These are phyloP conservation scores for Arthromyces matolae DNA, from an alignment of 768 basidiomycete genomes.

Conservation along the genomic window DNA sequence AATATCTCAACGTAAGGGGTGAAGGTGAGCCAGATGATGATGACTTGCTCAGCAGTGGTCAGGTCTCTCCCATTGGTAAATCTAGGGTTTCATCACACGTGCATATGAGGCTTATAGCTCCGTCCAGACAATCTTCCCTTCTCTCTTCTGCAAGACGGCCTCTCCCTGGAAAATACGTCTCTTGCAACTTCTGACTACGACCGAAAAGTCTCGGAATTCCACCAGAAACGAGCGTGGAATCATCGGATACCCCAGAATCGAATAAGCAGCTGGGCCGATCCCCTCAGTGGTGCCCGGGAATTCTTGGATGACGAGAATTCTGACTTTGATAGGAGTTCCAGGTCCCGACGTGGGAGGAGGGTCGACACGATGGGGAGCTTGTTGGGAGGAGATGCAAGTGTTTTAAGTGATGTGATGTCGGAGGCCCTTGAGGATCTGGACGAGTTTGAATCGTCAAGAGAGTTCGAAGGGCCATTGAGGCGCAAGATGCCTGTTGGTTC, in stretches of 20 bases:
- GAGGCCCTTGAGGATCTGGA: slow-evolving; percentile 9
- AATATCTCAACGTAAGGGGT: neutral
- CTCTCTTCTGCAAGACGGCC: slow-evolving; percentile 17
- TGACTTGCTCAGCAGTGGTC: slow-evolving; percentile 73
- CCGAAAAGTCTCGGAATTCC: slow-evolving; percentile 32
- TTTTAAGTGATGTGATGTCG: slow-evolving; percentile 11
- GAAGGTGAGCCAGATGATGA: slow-evolving; percentile 45
- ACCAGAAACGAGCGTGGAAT: slow-evolving; percentile 39
- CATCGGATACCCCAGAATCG: slow-evolving; percentile 35
- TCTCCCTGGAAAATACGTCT: slow-evolving; percentile 16
- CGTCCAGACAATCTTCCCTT: slow-evolving; percentile 20
- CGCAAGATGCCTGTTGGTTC: slow-evolving; percentile 18
- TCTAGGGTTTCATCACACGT: slow-evolving; percentile 4
- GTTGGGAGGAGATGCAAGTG: slow-evolving; percentile 5
- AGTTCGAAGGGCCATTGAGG: slow-evolving; percentile 16
- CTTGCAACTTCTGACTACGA: slow-evolving; percentile 28
- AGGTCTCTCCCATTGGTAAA: slow-evolving; percentile 68
- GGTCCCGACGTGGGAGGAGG: neutral
- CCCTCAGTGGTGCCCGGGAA: slow-evolving; percentile 40
- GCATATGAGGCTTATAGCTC: neutral
- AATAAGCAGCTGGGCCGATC: slow-evolving; percentile 55
- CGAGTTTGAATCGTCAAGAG: slow-evolving; percentile 14
- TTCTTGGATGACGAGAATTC: slow-evolving; percentile 27
- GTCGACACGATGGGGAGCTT: slow-evolving; percentile 5
- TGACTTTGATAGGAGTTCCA: slow-evolving; percentile 13